Percentiles rank a stretch among this genome's conserved stretches.
These are phyloP conservation scores for Rhynchospora tenuis DNA, from an alignment of 176 grass and related monocot species.

Conservation along the genomic window DNA sequence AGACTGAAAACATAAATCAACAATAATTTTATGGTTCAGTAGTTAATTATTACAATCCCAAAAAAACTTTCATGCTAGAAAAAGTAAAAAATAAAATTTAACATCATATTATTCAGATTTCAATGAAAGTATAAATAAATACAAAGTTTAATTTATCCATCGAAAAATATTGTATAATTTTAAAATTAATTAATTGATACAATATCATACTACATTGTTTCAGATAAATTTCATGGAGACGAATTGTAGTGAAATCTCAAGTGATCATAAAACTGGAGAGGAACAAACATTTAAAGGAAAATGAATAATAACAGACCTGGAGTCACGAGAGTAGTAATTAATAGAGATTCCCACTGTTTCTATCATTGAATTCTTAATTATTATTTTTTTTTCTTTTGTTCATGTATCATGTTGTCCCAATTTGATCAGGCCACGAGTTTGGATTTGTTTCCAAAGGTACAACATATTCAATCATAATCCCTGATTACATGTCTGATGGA, in stretches of 20 bases:
- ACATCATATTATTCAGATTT: no score
- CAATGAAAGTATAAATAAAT: no score
- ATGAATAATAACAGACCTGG: neutral
- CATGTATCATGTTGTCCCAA: neutral
- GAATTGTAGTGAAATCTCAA: neutral
- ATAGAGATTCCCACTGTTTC: neutral
- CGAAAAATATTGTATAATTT: no score
- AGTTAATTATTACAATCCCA: no score
- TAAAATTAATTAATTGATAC: neutral
- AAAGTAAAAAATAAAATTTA: no score
- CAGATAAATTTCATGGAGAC: neutral
- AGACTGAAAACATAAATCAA: no score
- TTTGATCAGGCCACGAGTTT: neutral
- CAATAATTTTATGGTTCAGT: no score
- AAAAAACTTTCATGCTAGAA: no score
- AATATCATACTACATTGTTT: neutral
- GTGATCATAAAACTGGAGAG: neutral
- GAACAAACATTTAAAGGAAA: neutral
- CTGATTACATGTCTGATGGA: neutral
- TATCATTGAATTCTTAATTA: neutral
- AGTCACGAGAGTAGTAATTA: neutral
- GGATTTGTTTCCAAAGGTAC: neutral
- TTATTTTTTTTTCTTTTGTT: neutral
- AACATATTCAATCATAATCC: neutral
- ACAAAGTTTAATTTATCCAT: neutral